A percentile compares a stretch with the other conserved stretches of the same genome.
Conservation (phyloP, 345 rosid genomes). For the Gossypium mustelinum region DNA sequence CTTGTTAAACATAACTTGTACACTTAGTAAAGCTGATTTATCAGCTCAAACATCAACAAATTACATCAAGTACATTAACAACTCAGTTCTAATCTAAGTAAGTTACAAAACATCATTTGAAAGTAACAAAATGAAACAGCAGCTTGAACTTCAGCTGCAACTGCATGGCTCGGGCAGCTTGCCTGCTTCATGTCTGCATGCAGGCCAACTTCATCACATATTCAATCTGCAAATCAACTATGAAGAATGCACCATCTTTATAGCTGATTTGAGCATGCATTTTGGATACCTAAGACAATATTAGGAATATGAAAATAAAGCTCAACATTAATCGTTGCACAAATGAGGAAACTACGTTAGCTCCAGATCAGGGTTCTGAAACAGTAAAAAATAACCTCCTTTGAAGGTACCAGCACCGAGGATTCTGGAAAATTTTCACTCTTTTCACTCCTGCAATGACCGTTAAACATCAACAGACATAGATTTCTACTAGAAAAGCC, state of each 20-base stretch:
- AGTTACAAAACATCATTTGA: too few relatives aligned
- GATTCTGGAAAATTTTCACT: constrained; percentile 46
- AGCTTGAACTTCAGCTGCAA: too few relatives aligned
- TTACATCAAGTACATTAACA: too few relatives aligned
- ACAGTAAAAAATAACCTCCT: constrained; percentile 40
- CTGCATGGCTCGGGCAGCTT: too few relatives aligned
- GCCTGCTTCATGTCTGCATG: too few relatives aligned
- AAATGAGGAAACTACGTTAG: background rate
- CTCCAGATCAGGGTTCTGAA: background rate
- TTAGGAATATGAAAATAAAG: background rate
- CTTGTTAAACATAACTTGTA: too few relatives aligned
- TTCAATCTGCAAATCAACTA: constrained; percentile 65
- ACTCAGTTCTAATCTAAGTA: too few relatives aligned
- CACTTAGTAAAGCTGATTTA: too few relatives aligned
- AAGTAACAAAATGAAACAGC: too few relatives aligned
- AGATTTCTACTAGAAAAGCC: background rate
- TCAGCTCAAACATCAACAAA: too few relatives aligned
- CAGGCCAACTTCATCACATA: background rate
- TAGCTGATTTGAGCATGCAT: constrained; percentile 69
- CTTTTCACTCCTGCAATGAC: constrained; percentile 49
- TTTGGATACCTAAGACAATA: constrained; percentile 52
- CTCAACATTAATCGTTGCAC: background rate
- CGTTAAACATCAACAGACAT: background rate
- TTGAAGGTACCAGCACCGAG: constrained; percentile 47
- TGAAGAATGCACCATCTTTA: constrained; percentile 67